These are phyloP conservation scores for Arabidopsis lyrata DNA, from an alignment of 441 rosid genomes.

Conservation along the genomic window DNA sequence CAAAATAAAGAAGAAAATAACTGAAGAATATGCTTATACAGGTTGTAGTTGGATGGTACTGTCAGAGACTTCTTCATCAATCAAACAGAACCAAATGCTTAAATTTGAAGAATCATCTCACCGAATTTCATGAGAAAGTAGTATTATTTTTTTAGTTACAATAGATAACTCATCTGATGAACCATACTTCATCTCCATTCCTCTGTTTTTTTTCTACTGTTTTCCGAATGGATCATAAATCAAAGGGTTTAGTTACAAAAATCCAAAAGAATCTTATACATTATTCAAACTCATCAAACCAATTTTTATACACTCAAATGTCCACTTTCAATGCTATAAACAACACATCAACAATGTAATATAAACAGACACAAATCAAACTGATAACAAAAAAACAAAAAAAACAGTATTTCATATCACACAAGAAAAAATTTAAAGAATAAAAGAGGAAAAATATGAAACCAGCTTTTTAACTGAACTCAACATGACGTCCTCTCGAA, in stretches of 20 bases:
- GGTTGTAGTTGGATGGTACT: constrained; percentile 27
- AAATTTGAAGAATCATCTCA: constrained; percentile 5
- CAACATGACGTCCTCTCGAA: constrained; percentile 17
- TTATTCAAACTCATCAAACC: constrained; percentile 33
- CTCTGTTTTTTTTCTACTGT: background rate
- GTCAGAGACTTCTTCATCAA: constrained; percentile 33
- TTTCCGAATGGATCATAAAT: constrained; percentile 8
- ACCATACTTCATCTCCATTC: background rate
- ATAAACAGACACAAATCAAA: constrained; percentile 35
- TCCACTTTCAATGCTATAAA: constrained; percentile 12
- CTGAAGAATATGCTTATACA: constrained; percentile 16
- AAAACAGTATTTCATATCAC: constrained; percentile 9
- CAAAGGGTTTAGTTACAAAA: constrained; percentile 9
- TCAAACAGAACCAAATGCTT: constrained; percentile 26
- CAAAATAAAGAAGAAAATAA: background rate
- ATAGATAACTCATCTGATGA: background rate
- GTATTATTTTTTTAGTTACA: background rate
- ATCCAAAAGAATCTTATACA: constrained; percentile 2
- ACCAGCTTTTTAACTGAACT: constrained; percentile 6
- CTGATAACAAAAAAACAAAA: background rate
- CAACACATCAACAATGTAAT: constrained; percentile 26
- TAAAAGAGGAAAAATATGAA: background rate
- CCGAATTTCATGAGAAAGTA: constrained; percentile 6
- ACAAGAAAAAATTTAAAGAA: constrained; percentile 11
- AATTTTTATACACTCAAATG: constrained; percentile 16